Conservation (phyloP, 2,329 filamentous ascomycete species). For the Paecilomyces sp. region DNA sequence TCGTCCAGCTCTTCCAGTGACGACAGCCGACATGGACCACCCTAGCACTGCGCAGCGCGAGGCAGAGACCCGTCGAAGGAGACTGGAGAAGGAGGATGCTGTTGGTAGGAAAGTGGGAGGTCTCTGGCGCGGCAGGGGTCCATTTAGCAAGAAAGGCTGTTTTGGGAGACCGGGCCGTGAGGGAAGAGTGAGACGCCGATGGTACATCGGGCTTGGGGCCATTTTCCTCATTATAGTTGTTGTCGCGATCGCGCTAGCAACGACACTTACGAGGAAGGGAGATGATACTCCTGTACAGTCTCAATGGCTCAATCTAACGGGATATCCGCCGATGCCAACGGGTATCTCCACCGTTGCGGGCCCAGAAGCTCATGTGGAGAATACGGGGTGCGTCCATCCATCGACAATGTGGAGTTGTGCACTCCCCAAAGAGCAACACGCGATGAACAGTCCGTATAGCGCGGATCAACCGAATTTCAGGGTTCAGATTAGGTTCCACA, state of each 20-base stretch:
- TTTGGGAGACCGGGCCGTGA: constrained; percentile 58
- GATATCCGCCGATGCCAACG: constrained; percentile 78
- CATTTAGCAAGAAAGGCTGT: constrained; percentile 56
- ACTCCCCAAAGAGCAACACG: constrained; percentile 70
- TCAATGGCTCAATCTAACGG: constrained; percentile 76
- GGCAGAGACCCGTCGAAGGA: constrained; percentile 46
- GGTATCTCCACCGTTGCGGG: constrained; percentile 73
- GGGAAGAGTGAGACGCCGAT: constrained; percentile 55
- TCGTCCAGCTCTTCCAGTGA: constrained; percentile 17
- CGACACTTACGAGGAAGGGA: constrained; percentile 46
- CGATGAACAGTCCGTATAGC: constrained; percentile 54
- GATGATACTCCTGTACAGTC: constrained; percentile 40
- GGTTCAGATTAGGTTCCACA: constrained; percentile 62
- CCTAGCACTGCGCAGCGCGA: constrained; percentile 19
- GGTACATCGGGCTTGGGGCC: constrained; percentile 49
- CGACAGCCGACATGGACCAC: constrained; percentile 15
- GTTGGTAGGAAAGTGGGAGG: constrained; percentile 51
- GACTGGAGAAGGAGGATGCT: constrained; percentile 61
- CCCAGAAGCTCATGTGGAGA: constrained; percentile 58
- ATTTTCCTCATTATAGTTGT: constrained; percentile 50
- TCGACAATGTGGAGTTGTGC: constrained; percentile 79
- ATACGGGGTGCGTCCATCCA: constrained; percentile 63
- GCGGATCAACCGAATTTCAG: constrained; percentile 70
- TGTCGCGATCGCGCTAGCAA: constrained; percentile 50
- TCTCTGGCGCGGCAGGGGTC: constrained; percentile 60